Evolutionary conservation across 495 filamentous ascomycete species (phyloP).

Genomic region (Xylaria venustula): DNA sequence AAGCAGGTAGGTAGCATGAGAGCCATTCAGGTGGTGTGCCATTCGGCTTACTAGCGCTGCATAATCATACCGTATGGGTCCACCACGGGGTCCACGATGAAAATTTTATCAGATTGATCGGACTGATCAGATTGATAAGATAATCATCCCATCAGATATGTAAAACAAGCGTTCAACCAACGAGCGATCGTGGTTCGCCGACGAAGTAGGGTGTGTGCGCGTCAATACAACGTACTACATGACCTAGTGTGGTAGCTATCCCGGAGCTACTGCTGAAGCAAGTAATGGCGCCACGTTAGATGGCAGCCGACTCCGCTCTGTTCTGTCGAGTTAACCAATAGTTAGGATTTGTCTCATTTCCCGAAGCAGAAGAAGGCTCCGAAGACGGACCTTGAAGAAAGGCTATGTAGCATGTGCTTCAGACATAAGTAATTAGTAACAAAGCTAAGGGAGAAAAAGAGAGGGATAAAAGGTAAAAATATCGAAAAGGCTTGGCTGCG

Average conservation of each 20-base stretch:
- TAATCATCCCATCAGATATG: slow-evolving; percentile 3
- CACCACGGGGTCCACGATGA: not conserved
- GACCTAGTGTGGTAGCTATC: too few relatives aligned
- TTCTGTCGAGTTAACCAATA: not conserved
- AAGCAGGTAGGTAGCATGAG: not conserved
- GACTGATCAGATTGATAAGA: slow-evolving; percentile 15
- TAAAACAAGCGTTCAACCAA: not conserved
- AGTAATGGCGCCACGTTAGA: not conserved
- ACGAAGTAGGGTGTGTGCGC: not conserved
- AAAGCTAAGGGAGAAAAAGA: not conserved
- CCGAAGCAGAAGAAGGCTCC: not conserved
- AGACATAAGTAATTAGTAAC: not conserved
- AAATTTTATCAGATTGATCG: slow-evolving; percentile 14
- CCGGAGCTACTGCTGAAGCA: not conserved
- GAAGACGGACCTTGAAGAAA: not conserved
- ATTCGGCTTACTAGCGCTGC: not conserved
- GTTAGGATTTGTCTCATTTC: not conserved
- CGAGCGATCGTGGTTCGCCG: not conserved
- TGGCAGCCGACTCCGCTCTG: not conserved
- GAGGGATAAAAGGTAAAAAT: not conserved
- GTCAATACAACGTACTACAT: too few relatives aligned
- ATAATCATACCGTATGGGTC: not conserved
- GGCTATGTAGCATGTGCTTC: too few relatives aligned
- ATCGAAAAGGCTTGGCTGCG: too few relatives aligned
- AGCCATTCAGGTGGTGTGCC: not conserved